A percentile compares a stretch with the other conserved stretches of the same genome.
Evolutionary conservation across 768 basidiomycete genomes (phyloP).

Genomic region (Suillus tomentosus): DNA sequence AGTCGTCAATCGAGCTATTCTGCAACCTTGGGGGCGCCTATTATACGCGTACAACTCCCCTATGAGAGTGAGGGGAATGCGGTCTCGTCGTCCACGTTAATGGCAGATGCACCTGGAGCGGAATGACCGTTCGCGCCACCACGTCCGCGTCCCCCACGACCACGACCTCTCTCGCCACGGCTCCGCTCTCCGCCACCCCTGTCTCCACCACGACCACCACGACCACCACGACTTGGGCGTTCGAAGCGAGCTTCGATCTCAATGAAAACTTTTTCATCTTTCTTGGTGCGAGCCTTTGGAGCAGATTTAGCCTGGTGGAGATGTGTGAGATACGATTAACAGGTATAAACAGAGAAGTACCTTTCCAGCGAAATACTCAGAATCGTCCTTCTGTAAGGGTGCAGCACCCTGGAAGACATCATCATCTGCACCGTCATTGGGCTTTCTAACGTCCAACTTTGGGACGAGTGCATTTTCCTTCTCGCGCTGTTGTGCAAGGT

Average conservation of each 20-base stretch:
- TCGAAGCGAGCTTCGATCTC: constrained; percentile 92
- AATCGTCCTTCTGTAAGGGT: constrained; percentile 65
- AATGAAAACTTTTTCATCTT: constrained; percentile 89
- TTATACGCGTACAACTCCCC: constrained; percentile 12
- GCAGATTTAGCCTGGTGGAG: constrained; percentile 63
- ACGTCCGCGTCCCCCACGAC: constrained; percentile 47
- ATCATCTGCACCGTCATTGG: constrained; percentile 77
- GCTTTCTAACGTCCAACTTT: constrained; percentile 77
- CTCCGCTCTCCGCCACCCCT: constrained; percentile 51
- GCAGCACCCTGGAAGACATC: constrained; percentile 72
- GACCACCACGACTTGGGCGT: constrained; percentile 70
- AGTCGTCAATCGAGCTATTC: constrained; percentile 8
- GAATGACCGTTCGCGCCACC: constrained; percentile 42
- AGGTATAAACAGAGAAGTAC: constrained; percentile 42
- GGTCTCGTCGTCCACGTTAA: constrained; percentile 80
- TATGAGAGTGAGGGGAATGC: constrained; percentile 89
- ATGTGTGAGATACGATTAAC: constrained; percentile 6
- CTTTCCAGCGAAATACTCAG: constrained; percentile 89
- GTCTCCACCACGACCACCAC: constrained; percentile 50
- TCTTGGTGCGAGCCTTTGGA: constrained; percentile 71
- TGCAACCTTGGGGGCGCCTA: constrained; percentile 7
- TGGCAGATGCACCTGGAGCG: constrained; percentile 28
- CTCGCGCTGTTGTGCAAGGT: constrained; percentile 80
- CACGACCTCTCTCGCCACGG: constrained; percentile 41
- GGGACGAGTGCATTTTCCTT: constrained; percentile 57